Percentiles rank a stretch among this genome's conserved stretches.
Evolutionary conservation across 768 basidiomycete species (phyloP).

Genomic region (Phlebiopsis flavidoalba): DNA sequence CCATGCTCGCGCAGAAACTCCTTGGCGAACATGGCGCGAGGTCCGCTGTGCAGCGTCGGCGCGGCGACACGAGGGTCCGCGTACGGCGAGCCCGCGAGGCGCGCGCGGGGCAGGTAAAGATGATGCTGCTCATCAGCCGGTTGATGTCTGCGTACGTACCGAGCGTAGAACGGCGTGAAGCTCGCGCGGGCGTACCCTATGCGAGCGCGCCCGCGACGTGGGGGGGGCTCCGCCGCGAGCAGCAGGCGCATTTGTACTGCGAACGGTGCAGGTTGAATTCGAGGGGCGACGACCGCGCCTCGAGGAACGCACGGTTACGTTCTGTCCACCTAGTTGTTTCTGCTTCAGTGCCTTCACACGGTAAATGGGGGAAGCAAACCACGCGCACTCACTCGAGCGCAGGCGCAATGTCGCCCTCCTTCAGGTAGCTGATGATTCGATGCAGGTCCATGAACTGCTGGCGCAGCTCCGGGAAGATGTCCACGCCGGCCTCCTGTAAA

Average conservation of each 20-base stretch:
- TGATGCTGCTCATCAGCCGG: slow-evolving; percentile 63
- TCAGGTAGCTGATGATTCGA: slow-evolving; percentile 62
- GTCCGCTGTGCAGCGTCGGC: slow-evolving; percentile 67
- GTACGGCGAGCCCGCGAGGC: slow-evolving; percentile 67
- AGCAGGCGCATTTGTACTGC: slow-evolving; percentile 81
- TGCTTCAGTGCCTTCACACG: background rate
- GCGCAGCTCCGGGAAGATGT: slow-evolving; percentile 46
- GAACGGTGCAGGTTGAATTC: slow-evolving; percentile 91
- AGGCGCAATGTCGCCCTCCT: slow-evolving; percentile 59
- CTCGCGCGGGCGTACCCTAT: slow-evolving; percentile 72
- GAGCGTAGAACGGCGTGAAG: slow-evolving; percentile 57
- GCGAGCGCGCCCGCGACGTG: slow-evolving; percentile 55
- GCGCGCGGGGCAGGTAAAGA: slow-evolving; percentile 66
- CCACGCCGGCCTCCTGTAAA: slow-evolving; percentile 62
- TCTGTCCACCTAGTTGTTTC: slow-evolving; percentile 71
- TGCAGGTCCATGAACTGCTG: slow-evolving; percentile 66
- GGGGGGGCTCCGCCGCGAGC: slow-evolving; percentile 53
- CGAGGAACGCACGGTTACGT: slow-evolving; percentile 60
- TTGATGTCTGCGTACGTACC: slow-evolving; percentile 61
- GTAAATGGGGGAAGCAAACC: background rate
- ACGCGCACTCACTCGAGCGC: slow-evolving; percentile 64
- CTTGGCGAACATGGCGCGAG: slow-evolving; percentile 78
- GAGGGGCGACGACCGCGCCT: slow-evolving; percentile 67
- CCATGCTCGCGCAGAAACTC: slow-evolving; percentile 86
- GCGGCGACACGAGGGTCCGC: slow-evolving; percentile 69